Base-by-base conservation (phyloP, 495 filamentous ascomycete species). In the Penicillium lividum region DNA sequence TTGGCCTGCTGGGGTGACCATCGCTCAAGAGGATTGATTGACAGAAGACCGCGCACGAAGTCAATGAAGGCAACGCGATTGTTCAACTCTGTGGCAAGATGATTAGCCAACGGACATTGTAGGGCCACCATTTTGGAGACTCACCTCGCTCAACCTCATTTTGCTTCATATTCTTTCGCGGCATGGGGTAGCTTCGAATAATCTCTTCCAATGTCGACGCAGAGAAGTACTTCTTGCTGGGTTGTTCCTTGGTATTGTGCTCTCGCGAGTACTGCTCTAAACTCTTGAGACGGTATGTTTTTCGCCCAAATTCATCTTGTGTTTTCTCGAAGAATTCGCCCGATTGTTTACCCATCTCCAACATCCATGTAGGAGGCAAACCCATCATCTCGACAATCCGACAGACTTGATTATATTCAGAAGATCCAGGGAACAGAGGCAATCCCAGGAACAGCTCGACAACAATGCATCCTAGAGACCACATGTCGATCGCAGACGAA, bases 401-500 rank as follows among this genome's bases (percentile, higher is more conserved):
- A 10, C 92, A 90, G 16, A 99, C 92, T 69, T 99, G 95, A 68
- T 99, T 99, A 73, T 99, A 99, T 72, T 99, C 95, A 10, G 95
- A 99, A 7, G 94, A 98, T 4, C 95, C 95, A 4, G 95, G 94
- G 77, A 99, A 99, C 5, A 99, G 73, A 29, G 95, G 95, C 30
- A 99, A 77, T 38, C 95, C 95, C 3, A 99, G 79, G 79, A 99
- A 99, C 4, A 99, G 82, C 71, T 99, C 95, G 29, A 99, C 95
- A 22, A 99, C 95, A 57, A 99, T 99, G 72, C 95, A 99, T 29
- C 95, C 95, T 45, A 99, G 78, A 9, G 95, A 99, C 95, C 95
- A 99, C 95, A 99, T 98, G 67, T 99, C 95, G 68, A 99, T 99
- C 16, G 95, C 94, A 33, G 95, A 97, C 7, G 94, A 97, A 67